Percentiles rank a stretch among this genome's conserved stretches.
Evolutionary conservation across 768 basidiomycete species (phyloP).

Genomic region (Gloeophyllum trabeum): DNA sequence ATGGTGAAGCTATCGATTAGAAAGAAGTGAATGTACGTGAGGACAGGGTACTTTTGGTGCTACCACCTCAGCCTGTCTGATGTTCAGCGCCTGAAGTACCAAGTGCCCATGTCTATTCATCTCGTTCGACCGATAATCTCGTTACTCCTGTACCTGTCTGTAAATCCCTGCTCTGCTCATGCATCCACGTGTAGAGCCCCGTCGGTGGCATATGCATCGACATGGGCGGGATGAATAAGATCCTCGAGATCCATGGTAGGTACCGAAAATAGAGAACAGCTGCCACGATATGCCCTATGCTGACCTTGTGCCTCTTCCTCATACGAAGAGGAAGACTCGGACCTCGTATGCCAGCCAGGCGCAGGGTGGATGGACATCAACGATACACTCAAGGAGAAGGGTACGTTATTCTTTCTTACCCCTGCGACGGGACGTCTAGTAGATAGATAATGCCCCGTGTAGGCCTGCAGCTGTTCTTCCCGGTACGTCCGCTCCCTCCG

Average conservation of each 20-base stretch:
- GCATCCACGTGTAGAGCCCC: neutral
- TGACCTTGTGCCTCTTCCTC: neutral
- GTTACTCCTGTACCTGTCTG: neutral
- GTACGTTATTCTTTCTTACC: constrained; percentile 14
- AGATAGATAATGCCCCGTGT: neutral
- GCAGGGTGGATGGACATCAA: constrained; percentile 65
- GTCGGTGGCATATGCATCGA: constrained; percentile 71
- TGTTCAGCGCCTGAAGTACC: no score
- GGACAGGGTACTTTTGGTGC: no score
- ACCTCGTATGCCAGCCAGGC: constrained; percentile 68
- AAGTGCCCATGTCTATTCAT: no score
- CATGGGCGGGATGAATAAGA: constrained; percentile 67
- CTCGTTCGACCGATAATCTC: neutral
- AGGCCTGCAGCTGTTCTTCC: constrained; percentile 79
- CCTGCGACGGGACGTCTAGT: neutral
- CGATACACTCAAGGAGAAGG: constrained; percentile 50
- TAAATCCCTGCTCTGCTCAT: constrained; percentile 9
- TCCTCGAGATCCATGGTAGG: constrained; percentile 64
- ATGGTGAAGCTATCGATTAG: no score
- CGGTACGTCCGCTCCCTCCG: constrained; percentile 30
- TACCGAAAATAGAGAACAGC: no score
- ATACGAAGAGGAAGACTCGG: constrained; percentile 49
- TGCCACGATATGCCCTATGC: no score
- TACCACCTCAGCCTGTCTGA: no score
- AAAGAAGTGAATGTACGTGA: no score